Percentiles rank a stretch among this genome's conserved stretches.
Conservation (phyloP, 2,329 filamentous ascomycete species). For the Blastomyces gilchristii region DNA sequence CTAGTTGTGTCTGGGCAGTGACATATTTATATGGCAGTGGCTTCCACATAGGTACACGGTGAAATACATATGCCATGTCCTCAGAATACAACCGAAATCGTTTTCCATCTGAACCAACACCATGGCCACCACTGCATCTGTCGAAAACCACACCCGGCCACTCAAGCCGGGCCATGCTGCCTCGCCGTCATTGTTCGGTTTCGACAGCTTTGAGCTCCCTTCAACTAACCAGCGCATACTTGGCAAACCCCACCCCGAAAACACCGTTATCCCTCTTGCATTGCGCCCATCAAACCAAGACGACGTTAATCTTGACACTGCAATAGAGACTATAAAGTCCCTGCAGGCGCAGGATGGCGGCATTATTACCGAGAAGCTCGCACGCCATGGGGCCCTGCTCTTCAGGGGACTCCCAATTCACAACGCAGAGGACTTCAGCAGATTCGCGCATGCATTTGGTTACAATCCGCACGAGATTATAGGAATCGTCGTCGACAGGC, state of each 20-base stretch:
- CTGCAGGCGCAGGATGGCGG: conserved; percentile 27
- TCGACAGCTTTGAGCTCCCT: conserved; percentile 34
- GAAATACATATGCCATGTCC: background rate
- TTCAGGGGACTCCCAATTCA: background rate
- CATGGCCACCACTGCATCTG: background rate
- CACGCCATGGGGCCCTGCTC: conserved; percentile 38
- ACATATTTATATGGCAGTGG: background rate
- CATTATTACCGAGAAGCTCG: conserved; percentile 33
- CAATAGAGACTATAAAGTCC: conserved; percentile 30
- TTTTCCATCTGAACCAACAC: background rate
- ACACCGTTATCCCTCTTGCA: conserved; percentile 34
- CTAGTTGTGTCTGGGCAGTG: background rate
- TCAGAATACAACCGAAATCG: background rate
- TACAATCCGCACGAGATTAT: conserved; percentile 43
- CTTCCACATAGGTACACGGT: background rate
- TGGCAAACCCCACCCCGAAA: conserved; percentile 30
- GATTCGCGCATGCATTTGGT: conserved; percentile 42
- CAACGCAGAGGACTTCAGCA: conserved; percentile 21
- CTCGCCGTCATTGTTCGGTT: conserved; percentile 18
- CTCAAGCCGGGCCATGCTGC: conserved; percentile 18
- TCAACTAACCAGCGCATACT: conserved; percentile 22
- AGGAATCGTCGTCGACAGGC: conserved; percentile 41
- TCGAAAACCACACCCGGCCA: background rate
- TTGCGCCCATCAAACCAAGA: conserved; percentile 23
- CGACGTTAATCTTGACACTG: conserved; percentile 24